These are phyloP conservation scores for Penicillium sp. DNA, from an alignment of 2,329 filamentous ascomycete genomes.

Conservation along the genomic window DNA sequence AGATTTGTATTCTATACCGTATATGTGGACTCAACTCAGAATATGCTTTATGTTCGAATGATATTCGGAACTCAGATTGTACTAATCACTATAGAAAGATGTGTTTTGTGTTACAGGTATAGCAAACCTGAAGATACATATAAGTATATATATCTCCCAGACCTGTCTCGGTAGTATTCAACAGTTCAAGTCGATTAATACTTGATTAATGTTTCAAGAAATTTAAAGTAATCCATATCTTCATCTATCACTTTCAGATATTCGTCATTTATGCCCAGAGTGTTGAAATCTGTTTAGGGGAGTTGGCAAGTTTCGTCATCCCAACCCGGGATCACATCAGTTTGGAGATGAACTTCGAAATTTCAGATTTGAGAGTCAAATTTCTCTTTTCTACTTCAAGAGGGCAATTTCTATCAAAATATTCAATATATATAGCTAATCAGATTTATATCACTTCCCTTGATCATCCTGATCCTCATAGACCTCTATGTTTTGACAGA, in stretches of 20 bases:
- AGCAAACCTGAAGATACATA: not conserved
- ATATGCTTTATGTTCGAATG: not conserved
- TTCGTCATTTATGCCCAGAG: not conserved
- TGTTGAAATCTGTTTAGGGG: conserved; percentile 1
- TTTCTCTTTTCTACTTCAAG: not conserved
- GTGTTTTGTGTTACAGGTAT: not conserved
- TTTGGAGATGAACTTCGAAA: not conserved
- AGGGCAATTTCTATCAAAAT: not conserved
- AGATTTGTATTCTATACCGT: not conserved
- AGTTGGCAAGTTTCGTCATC: conserved; percentile 21
- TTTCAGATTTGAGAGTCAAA: not conserved
- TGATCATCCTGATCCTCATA: not conserved
- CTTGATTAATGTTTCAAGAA: not conserved
- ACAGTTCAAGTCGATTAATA: not conserved
- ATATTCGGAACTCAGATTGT: not conserved
- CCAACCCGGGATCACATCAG: conserved; percentile 22
- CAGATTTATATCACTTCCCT: not conserved
- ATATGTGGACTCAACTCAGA: not conserved
- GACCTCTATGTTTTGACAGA: not conserved
- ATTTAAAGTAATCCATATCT: not conserved
- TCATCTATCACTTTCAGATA: not conserved
- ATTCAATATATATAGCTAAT: not conserved
- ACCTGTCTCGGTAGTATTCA: not conserved
- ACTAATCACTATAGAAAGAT: not conserved
- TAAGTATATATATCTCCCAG: too few relatives aligned